phyloP scores from a whole-genome alignment of 2,329 filamentous ascomycete species.

The Thyridium curvatum region DNA sequence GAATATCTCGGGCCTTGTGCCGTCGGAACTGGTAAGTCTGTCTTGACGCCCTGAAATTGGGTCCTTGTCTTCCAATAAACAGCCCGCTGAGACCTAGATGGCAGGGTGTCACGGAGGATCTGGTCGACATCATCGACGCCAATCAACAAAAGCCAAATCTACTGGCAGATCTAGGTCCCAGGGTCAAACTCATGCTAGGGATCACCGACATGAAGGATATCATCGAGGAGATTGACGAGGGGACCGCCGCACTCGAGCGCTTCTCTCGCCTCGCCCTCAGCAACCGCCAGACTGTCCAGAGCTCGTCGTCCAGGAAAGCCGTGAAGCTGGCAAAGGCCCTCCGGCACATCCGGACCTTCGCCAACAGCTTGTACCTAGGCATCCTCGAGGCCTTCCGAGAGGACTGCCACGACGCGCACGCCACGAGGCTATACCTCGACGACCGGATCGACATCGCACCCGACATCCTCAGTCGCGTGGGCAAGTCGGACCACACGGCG shows the following conservation, averaged over 20 bases:
- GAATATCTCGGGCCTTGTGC: slow-evolving; percentile 2
- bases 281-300: not conserved
- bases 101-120: not conserved
- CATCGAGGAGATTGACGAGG: slow-evolving; percentile 3
- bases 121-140: slow-evolving; percentile 3
- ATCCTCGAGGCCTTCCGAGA: not conserved
- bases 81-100: too few species aligned
- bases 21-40: not conserved
- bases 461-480: not conserved
- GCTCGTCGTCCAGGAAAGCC: not conserved
- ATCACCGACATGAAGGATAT: slow-evolving; percentile 1
- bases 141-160: slow-evolving; percentile 2
- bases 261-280: not conserved
- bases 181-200: not conserved
- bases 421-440: slow-evolving; percentile 1
- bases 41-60: too few species aligned
- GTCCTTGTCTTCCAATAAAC: too few species aligned
- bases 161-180: slow-evolving; percentile 1
- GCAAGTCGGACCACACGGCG: not conserved
- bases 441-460: slow-evolving; percentile 1
- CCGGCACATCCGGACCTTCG: not conserved
- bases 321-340: slow-evolving; percentile 1
- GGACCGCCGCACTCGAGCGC: not conserved
- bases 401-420: slow-evolving; percentile 2
- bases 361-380: not conserved